Base-by-base conservation (phyloP, 345 rosid species). In the Cardamine occulta region DNA sequence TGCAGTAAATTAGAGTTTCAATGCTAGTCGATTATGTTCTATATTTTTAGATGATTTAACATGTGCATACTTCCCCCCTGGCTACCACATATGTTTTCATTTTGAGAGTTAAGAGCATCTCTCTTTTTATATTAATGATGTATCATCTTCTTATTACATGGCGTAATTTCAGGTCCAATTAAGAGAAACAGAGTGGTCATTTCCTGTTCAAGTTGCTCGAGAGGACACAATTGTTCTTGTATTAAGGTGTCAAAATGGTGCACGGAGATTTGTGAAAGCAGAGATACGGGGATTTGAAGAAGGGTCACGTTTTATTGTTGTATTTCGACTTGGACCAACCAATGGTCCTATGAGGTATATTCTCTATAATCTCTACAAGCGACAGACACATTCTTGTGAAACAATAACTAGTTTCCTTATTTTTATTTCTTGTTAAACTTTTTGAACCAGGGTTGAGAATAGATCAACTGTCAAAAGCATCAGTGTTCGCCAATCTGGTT, bases 261-360 rank as follows among this genome's bases (percentile, higher is more conserved):
- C 70, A 19, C 82, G 80, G 67, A 85, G 74, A 55, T 81, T 87
- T 84, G 66, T 95, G 78, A 87, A 85, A 74, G 85, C 85, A 61
- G 99, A 92, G 81, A 84, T 95, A 74, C 97, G 99, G 13, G 99
- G 97, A 60, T 92, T 83, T 81, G 99, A 95, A 85, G 99, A 95
- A 85, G 99, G 99, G 73, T 95, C 99, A 12, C 96, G 99, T 42
- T 92, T 95, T 80, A 78, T 89, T 54, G 91, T 92, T 73, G 96
- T 95, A 42, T 95, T 95, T 63, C 97, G 97, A 59, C 85, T 83
- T 64, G 99, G 97, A 61, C 86, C 93, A 75, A 78, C 80, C 48
- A 81, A 80, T 71, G 97, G 97, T 82, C 99, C 96, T 68, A 79
- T 95, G 84, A 95, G 99, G 99, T 90, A 82, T 49, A 40, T 49